Base-by-base conservation (phyloP, 2,329 filamentous ascomycete genomes). In the Fusarium pininemorale region DNA sequence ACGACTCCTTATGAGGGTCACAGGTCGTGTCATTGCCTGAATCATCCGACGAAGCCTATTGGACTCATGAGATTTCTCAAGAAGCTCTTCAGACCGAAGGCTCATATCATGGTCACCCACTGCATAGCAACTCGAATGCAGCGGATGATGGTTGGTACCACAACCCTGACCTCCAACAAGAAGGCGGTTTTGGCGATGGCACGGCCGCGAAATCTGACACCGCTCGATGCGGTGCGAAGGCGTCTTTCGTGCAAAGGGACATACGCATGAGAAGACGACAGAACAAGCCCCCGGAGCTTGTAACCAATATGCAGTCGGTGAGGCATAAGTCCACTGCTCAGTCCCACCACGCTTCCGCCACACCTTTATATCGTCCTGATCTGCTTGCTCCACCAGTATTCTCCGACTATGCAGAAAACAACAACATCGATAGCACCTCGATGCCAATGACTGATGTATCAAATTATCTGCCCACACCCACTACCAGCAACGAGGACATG, bases 1-100 rank as follows among this genome's bases (percentile, higher is more conserved):
- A 74, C 53, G 84, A 85, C 75, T 81, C 82, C 51, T 88, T 87
- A 87, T 91, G 88, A 89, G 84, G 85, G 82, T 86, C 80, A 83
- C 86, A 89, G 88, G 88, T 84, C 87, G 85, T 86, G 85, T 83
- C 86, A 84, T 82, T 82, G 83, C 83, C 84, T 79, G 80, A 80
- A 79, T 76, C 82, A 81, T 72, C 76, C 62, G 66, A 72, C 59
- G 64, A 68, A 68, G 75, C 57, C 63, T 69, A 76, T 73, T 67
- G 78, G 69, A 63, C 65, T 63, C 73, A 60, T 55, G 66, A 70
- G 44, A 56, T 58, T 59, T 70, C 59, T 38, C 41, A 67, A 54
- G 74, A 72, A 59, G 57, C 57, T 57, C 50, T 30, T 48, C 78
- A 78, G 47, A 86, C 85, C 82, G 84, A 85, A 76, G 85, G 86